Evolutionary conservation across 78 protist genomes (phyloP).

Genomic region (Protostelium mycophagum): DNA sequence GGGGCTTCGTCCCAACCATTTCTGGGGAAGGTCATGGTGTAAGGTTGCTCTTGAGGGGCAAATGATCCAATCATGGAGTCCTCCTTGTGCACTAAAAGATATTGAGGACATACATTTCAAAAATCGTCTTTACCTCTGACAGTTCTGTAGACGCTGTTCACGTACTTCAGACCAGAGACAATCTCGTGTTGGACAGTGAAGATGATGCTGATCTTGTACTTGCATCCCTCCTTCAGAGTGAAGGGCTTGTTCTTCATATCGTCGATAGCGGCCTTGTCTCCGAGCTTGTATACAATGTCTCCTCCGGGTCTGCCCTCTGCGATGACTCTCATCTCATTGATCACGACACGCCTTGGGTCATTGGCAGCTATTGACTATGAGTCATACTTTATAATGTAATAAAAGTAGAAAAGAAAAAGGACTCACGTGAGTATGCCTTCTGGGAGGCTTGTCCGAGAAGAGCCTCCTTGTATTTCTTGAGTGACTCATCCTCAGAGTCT

Average conservation of each 20-base stretch:
- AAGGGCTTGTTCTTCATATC: slow-evolving; percentile 51
- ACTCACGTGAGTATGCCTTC: slow-evolving; percentile 6
- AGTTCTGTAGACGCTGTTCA: slow-evolving; percentile 64
- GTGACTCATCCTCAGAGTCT: slow-evolving; percentile 72
- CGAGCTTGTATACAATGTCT: slow-evolving; percentile 36
- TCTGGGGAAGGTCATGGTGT: slow-evolving; percentile 36
- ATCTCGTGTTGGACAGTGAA: slow-evolving; percentile 77
- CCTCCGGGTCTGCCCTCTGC: slow-evolving; percentile 54
- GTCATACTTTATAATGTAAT: neutral
- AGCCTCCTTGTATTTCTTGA: slow-evolving; percentile 56
- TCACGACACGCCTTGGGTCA: slow-evolving; percentile 64
- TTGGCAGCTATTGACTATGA: slow-evolving; percentile 24
- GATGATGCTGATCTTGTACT: slow-evolving; percentile 50
- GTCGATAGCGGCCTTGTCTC: slow-evolving; percentile 21
- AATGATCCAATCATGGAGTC: slow-evolving; percentile 73
- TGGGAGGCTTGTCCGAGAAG: slow-evolving; percentile 35
- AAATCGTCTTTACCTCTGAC: slow-evolving; percentile 26
- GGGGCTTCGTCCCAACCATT: slow-evolving; percentile 68
- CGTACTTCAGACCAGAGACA: slow-evolving; percentile 76
- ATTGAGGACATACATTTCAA: neutral
- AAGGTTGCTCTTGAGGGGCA: slow-evolving; percentile 58
- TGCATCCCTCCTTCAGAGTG: slow-evolving; percentile 63
- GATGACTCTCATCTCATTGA: slow-evolving; percentile 46
- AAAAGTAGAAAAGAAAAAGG: neutral
- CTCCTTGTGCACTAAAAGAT: slow-evolving; percentile 34